phyloP scores from a whole-genome alignment of 2,329 filamentous ascomycete species.

The Trichoderma atrobrunneum region DNA sequence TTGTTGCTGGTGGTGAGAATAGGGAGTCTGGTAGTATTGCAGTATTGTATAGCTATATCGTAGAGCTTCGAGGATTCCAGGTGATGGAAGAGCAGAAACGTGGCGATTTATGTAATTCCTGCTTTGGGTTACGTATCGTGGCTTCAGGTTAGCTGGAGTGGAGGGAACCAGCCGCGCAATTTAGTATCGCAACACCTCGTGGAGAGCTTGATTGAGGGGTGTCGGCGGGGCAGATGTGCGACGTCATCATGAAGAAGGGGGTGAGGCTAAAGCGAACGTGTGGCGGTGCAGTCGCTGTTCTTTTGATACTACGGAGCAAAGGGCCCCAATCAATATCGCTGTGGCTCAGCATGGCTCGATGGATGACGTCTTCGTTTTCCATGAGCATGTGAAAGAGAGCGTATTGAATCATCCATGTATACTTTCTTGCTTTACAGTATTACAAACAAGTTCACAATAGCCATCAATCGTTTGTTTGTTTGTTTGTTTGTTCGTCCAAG shows the following conservation, averaged over 20 bases:
- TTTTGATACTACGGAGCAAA: background rate
- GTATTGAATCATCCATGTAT: background rate
- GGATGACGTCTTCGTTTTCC: background rate
- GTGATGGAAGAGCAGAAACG: background rate
- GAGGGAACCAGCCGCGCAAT: slow-evolving; percentile 8
- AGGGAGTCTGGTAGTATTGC: background rate
- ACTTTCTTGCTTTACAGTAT: background rate
- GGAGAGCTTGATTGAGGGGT: slow-evolving; percentile 13
- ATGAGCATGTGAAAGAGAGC: background rate
- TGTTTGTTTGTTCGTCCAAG: background rate
- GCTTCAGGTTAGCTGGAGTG: slow-evolving; percentile 11
- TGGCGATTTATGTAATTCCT: slow-evolving; percentile 16
- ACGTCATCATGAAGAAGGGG: slow-evolving; percentile 21
- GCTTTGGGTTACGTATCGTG: background rate
- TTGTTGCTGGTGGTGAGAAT: background rate
- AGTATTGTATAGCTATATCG: background rate
- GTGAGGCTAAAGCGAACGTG: slow-evolving; percentile 3
- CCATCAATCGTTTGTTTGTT: background rate
- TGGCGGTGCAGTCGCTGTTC: slow-evolving; percentile 9
- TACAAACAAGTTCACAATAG: background rate
- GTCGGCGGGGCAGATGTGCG: slow-evolving; percentile 19
- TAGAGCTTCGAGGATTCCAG: background rate
- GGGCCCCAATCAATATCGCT: background rate
- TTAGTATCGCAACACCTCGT: slow-evolving; percentile 8
- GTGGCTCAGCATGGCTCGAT: background rate